Percentiles rank a stretch among this genome's conserved stretches.
phyloP scores from a whole-genome alignment of 2,329 filamentous ascomycete genomes.

The Alternaria sp. region DNA sequence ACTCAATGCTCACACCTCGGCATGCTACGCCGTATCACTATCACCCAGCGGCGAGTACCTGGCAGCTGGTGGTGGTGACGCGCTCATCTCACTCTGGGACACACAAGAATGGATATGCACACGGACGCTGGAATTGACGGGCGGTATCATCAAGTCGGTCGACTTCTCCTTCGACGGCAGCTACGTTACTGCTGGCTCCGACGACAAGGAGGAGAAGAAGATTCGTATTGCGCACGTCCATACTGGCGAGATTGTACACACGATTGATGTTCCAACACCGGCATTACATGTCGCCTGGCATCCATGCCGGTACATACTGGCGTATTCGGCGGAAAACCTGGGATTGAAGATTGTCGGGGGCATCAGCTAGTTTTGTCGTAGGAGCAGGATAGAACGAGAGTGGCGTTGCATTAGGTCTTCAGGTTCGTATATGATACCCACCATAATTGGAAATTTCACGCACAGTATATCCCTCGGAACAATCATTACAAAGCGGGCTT shows the following conservation, averaged over 20 bases:
- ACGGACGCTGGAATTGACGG: slow-evolving; percentile 73
- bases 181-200: slow-evolving; percentile 77
- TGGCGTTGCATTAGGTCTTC: slow-evolving; percentile 9
- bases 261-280: slow-evolving; percentile 72
- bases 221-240: slow-evolving; percentile 77
- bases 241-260: slow-evolving; percentile 76
- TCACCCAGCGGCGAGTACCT: slow-evolving; percentile 76
- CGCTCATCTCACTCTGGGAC: slow-evolving; percentile 79
- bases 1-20: slow-evolving; percentile 76
- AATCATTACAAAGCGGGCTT: slow-evolving; percentile 10
- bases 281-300: slow-evolving; percentile 78
- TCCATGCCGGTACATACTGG: slow-evolving; percentile 76
- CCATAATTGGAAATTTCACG: slow-evolving; percentile 4
- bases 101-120: slow-evolving; percentile 80
- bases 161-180: slow-evolving; percentile 82
- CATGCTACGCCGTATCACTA: slow-evolving; percentile 73
- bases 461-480: background rate
- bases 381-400: background rate
- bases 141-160: slow-evolving; percentile 74
- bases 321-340: slow-evolving; percentile 71
- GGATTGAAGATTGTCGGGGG: slow-evolving; percentile 74
- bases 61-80: slow-evolving; percentile 79
- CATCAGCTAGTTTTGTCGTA: slow-evolving; percentile 27
- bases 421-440: slow-evolving; percentile 30
- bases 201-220: slow-evolving; percentile 76